These are phyloP conservation scores for Lactifluus volemus DNA, from an alignment of 768 basidiomycete species.

Conservation along the genomic window DNA sequence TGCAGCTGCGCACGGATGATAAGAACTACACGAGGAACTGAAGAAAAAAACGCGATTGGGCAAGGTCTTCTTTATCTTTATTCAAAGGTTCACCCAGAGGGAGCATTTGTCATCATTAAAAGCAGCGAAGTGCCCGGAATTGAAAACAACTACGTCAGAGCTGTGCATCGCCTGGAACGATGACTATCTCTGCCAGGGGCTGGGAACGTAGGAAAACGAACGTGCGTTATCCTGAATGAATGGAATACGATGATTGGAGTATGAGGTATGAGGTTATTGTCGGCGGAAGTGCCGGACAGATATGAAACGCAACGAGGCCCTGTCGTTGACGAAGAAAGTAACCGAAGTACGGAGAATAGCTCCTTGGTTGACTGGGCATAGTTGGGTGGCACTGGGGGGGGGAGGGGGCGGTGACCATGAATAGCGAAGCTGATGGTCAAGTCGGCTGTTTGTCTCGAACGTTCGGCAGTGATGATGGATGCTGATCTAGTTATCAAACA, in stretches of 20 bases:
- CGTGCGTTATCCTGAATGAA: not conserved
- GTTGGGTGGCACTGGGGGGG: not conserved
- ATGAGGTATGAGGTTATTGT: not conserved
- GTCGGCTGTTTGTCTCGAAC: not conserved
- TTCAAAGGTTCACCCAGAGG: not conserved
- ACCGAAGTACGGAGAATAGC: not conserved
- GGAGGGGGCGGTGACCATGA: too few relatives aligned
- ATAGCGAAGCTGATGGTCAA: not conserved
- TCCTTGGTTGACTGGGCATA: not conserved
- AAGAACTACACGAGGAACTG: not conserved
- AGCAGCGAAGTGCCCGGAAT: constrained; percentile 8
- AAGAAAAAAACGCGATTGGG: not conserved
- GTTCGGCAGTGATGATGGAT: too few relatives aligned
- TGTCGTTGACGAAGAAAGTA: not conserved
- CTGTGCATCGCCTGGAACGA: not conserved
- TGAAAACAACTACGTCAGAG: not conserved
- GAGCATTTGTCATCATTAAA: not conserved
- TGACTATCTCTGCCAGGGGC: not conserved
- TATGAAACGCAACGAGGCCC: not conserved
- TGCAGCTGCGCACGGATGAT: not conserved
- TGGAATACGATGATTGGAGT: not conserved
- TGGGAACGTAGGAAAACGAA: not conserved
- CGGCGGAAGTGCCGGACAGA: not conserved
- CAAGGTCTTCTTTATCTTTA: not conserved
- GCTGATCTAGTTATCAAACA: not conserved